Evolutionary conservation across 2,329 filamentous ascomycete species (phyloP).

Genomic region (Alternaria postmessia): DNA sequence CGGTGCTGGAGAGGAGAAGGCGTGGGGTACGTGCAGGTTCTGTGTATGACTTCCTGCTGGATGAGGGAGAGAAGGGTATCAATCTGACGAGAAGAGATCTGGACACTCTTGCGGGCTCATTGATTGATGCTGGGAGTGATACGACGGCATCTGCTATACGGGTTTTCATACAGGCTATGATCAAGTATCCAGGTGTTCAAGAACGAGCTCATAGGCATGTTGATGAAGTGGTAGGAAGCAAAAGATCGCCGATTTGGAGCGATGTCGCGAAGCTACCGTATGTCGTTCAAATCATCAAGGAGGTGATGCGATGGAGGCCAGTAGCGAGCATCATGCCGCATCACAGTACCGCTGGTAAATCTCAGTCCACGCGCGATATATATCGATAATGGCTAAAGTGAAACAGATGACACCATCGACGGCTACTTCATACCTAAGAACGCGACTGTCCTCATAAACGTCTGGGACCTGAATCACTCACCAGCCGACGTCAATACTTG

Average conservation of each 20-base stretch:
- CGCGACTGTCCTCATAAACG: slow-evolving; percentile 41
- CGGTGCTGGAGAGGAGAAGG: slow-evolving; percentile 1
- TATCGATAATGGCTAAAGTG: slow-evolving; percentile 18
- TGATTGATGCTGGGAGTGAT: slow-evolving; percentile 17
- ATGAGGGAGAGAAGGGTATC: slow-evolving; percentile 11
- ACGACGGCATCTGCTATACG: slow-evolving; percentile 41
- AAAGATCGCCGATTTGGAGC: slow-evolving; percentile 1
- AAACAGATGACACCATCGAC: slow-evolving; percentile 53
- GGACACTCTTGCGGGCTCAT: slow-evolving; percentile 50
- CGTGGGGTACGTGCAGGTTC: slow-evolving; percentile 29
- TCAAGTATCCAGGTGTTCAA: slow-evolving; percentile 25
- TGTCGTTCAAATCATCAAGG: slow-evolving; percentile 38
- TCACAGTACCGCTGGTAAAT: background rate
- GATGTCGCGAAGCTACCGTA: slow-evolving; percentile 37
- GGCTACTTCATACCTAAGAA: slow-evolving; percentile 45
- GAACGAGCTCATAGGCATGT: slow-evolving; percentile 43
- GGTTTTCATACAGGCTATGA: slow-evolving; percentile 8
- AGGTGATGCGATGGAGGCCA: slow-evolving; percentile 46
- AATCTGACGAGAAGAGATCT: slow-evolving; percentile 29
- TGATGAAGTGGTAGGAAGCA: slow-evolving; percentile 33
- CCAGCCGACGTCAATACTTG: slow-evolving; percentile 32
- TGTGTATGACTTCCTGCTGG: slow-evolving; percentile 21
- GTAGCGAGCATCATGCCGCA: slow-evolving; percentile 14
- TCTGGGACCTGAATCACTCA: slow-evolving; percentile 30
- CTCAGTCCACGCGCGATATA: background rate